Percentiles rank a stretch among this genome's conserved stretches.
phyloP scores from a whole-genome alignment of 2,329 filamentous ascomycete species.

The Iodosphaeria phyllophila region DNA sequence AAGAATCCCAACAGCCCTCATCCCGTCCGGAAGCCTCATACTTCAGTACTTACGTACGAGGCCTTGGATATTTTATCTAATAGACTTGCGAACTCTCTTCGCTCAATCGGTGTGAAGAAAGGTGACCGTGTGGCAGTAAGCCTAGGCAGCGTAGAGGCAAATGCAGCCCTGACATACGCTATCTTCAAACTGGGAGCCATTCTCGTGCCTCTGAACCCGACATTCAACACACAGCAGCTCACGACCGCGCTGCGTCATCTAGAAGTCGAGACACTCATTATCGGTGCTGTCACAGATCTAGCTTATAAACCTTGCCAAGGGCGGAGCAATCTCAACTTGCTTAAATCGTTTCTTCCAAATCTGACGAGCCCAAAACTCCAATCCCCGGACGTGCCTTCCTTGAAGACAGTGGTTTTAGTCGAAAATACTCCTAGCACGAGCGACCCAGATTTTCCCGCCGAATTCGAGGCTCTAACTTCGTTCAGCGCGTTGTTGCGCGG shows the following conservation, averaged over 20 bases:
- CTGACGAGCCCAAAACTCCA: conserved; percentile 15
- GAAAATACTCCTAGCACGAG: conserved; percentile 48
- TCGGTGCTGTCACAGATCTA: conserved; percentile 75
- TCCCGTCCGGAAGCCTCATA: conserved; percentile 25
- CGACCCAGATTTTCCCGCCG: conserved; percentile 23
- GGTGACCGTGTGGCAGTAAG: conserved; percentile 75
- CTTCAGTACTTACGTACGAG: conserved; percentile 55
- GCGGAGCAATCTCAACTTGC: conserved; percentile 29
- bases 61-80: conserved; percentile 61
- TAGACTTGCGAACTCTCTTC: conserved; percentile 51
- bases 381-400: conserved; percentile 40
- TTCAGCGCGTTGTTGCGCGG: conserved; percentile 21
- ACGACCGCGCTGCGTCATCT: conserved; percentile 63
- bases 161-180: conserved; percentile 72
- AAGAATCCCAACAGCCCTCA: neutral
- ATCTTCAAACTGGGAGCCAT: conserved; percentile 89
- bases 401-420: conserved; percentile 55
- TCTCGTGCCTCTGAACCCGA: conserved; percentile 82
- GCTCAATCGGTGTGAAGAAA: conserved; percentile 53
- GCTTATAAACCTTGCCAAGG: conserved; percentile 41
- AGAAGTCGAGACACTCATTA: conserved; percentile 52
- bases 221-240: conserved; percentile 68
- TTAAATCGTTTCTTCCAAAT: conserved; percentile 25
- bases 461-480: conserved; percentile 22
- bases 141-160: conserved; percentile 71